Base-by-base conservation (phyloP, 78 protist genomes). In the Acrasis kona region DNA sequence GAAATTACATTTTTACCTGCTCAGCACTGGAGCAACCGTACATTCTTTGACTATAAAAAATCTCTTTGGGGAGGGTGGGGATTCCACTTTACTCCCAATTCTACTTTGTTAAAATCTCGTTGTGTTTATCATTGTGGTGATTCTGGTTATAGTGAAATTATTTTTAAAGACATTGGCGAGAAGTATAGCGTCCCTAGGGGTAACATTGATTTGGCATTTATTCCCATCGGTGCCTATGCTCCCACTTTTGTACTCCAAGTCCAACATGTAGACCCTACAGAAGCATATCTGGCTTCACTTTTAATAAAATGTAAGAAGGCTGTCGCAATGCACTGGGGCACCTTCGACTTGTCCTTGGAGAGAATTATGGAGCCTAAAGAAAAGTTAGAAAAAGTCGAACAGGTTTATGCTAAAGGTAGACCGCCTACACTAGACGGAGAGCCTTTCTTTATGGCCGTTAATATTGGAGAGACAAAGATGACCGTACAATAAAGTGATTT, bases 321-420 rank as follows among this genome's bases (percentile, higher is more conserved):
- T 27, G 2, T 72, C 0, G 84, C 72, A 41, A 65, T 80, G 6
- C 84, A 80, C 73, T 80, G 84, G 84, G 84, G 84, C 19, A 72
- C 84, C 19, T 80, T 72, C 50, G 38, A n/a, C 34, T 75, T 80
- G 65, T 74, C 77, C 41, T 38, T 30, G 32, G 84, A 78, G 70
- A 61, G 68, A 3, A 34, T 71, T 9, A 65, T 57, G 9, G 75
- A 71, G 50, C 75, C 75, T n/a, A n/a, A n/a, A n/a, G n/a, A n/a
- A n/a, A n/a, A n/a, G n/a, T n/a, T n/a, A n/a, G n/a, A n/a, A n/a
- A n/a, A n/a, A n/a, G n/a, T n/a, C n/a, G n/a, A n/a, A n/a, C n/a
- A n/a, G n/a, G n/a, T n/a, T n/a, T n/a, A n/a, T n/a, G n/a, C n/a
- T n/a, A n/a, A n/a, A n/a, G n/a, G n/a, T n/a, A n/a, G n/a, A n/a